Conservation (phyloP, 257 asterid species). For the Knoxia roxburghii region DNA sequence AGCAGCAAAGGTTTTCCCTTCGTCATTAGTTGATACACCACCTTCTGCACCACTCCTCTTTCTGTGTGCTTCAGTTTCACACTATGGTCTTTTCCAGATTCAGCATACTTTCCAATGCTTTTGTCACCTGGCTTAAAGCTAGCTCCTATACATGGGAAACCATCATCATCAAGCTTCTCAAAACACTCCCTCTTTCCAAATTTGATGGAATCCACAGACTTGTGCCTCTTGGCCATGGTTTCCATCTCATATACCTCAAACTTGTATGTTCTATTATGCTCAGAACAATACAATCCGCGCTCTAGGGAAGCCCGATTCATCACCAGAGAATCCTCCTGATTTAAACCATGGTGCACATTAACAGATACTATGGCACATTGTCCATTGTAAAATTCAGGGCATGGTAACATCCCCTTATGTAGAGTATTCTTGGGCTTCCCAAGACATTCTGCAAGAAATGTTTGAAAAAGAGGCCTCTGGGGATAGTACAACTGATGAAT, state of each 20-base stretch:
- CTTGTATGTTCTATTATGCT: conserved; percentile 79
- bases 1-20: conserved; percentile 73
- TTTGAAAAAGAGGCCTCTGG: conserved; percentile 76
- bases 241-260: conserved; percentile 67
- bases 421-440: conserved; percentile 49
- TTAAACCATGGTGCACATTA: conserved; percentile 88
- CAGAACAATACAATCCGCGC: conserved; percentile 92
- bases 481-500: conserved; percentile 83
- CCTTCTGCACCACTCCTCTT: conserved; percentile 93
- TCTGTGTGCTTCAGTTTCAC: conserved; percentile 91
- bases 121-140: conserved; percentile 84
- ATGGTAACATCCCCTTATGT: conserved; percentile 60
- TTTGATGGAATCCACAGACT: conserved; percentile 46
- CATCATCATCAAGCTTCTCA: conserved; percentile 94
- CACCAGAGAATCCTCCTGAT: conserved; percentile 92
- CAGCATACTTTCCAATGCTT: conserved; percentile 75
- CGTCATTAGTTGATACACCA: conserved; percentile 79
- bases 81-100: conserved; percentile 78
- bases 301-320: conserved; percentile 92
- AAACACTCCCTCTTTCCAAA: conserved; percentile 77
- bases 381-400: conserved; percentile 83
- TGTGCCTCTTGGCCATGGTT: conserved; percentile 35
- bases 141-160: conserved; percentile 84
- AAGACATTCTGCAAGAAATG: conserved; percentile 74
- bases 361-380: conserved; percentile 94